A percentile compares a stretch with the other conserved stretches of the same genome.
These are phyloP conservation scores for Pichia californica DNA, from an alignment of 805 yeast genomes.

Conservation along the genomic window DNA sequence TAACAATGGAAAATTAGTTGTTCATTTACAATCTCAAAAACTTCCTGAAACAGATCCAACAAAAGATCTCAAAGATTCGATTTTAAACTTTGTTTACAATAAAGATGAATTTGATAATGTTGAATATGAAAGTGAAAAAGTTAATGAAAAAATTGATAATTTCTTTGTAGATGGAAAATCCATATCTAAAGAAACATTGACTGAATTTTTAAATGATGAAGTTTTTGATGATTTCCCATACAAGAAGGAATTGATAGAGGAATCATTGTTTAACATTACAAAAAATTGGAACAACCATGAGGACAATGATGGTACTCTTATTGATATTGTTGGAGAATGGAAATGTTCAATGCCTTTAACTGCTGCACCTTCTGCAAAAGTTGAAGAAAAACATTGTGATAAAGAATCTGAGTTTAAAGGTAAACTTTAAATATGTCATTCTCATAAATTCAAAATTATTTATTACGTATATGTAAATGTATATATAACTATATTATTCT, in stretches of 20 bases:
- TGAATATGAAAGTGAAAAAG: constrained; percentile 21
- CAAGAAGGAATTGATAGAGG: constrained; percentile 14
- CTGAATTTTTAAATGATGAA: constrained; percentile 12
- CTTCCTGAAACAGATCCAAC: constrained; percentile 19
- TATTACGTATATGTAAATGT: neutral
- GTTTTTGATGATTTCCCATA: constrained; percentile 18
- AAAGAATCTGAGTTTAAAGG: constrained; percentile 9
- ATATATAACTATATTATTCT: neutral
- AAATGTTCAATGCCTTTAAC: constrained; percentile 49
- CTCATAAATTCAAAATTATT: no score
- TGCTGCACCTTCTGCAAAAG: constrained; percentile 53
- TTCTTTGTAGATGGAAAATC: constrained; percentile 7
- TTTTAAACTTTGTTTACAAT: constrained; percentile 27
- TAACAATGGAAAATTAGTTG: constrained; percentile 38
- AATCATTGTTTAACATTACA: constrained; percentile 13
- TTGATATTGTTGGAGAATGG: constrained; percentile 46
- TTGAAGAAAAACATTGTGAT: constrained; percentile 21
- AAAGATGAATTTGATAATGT: constrained; percentile 22
- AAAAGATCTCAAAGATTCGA: constrained; percentile 21
- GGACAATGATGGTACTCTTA: constrained; percentile 33
- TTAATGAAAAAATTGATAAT: constrained; percentile 11
- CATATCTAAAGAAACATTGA: constrained; percentile 6
- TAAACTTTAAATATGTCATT: constrained; percentile 10
- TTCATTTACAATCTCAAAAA: constrained; percentile 57
- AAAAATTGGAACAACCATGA: constrained; percentile 11